Conservation (phyloP, 1,284 basidiomycete genomes). For the Dichomitus squalens region DNA sequence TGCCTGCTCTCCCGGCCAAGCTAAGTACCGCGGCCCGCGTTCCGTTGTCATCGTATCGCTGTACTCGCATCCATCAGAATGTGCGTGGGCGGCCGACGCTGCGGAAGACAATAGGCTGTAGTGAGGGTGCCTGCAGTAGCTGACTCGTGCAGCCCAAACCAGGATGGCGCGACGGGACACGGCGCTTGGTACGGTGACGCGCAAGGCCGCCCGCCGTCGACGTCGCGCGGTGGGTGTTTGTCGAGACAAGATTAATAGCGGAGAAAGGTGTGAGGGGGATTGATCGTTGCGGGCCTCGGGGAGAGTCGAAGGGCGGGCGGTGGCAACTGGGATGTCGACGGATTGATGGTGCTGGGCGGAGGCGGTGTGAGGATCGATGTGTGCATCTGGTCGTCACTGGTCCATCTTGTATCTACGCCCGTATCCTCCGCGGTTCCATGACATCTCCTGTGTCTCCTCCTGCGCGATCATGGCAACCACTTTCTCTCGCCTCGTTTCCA, state of each 20-base stretch:
- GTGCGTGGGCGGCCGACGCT: constrained; percentile 9
- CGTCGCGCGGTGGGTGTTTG: constrained; percentile 4
- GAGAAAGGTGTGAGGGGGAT: neutral
- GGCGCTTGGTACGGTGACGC: too few relatives aligned
- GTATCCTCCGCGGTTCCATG: constrained; percentile 1
- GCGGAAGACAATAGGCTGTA: constrained; percentile 3
- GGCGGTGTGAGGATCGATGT: constrained; percentile 6
- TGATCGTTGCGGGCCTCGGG: constrained; percentile 10
- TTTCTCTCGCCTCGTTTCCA: constrained; percentile 34
- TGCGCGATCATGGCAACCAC: constrained; percentile 33
- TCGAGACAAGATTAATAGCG: neutral
- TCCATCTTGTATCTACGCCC: constrained; percentile 6
- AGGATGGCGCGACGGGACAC: too few relatives aligned
- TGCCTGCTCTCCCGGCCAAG: neutral
- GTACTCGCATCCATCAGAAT: constrained; percentile 22
- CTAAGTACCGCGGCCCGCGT: constrained; percentile 20
- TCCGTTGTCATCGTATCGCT: constrained; percentile 19
- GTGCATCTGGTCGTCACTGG: constrained; percentile 5
- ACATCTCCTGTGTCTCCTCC: constrained; percentile 21
- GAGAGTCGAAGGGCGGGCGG: neutral
- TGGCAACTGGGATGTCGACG: constrained; percentile 4
- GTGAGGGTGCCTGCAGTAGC: too few relatives aligned
- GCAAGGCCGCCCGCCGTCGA: neutral
- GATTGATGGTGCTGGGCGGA: neutral
- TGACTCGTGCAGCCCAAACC: neutral